Evolutionary conservation across 345 rosid genomes (phyloP).

Genomic region (Salix koriyanagi): DNA sequence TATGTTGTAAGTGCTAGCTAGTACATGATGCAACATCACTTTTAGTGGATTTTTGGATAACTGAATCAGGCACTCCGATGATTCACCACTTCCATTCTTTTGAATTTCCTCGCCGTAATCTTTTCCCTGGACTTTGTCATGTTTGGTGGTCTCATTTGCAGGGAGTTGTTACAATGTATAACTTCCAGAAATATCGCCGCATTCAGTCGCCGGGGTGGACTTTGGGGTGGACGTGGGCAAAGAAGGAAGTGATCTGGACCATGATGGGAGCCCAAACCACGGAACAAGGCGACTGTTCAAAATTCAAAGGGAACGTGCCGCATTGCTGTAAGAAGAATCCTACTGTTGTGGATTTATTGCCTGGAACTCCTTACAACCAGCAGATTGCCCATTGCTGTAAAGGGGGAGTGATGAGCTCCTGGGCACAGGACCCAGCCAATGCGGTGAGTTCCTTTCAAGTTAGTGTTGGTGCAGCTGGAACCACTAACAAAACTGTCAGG

Average conservation of each 20-base stretch:
- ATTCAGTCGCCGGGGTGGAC: slow-evolving; percentile 34
- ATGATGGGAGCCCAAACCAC: slow-evolving; percentile 31
- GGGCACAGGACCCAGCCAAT: slow-evolving; percentile 23
- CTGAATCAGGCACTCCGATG: neutral
- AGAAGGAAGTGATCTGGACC: slow-evolving; percentile 33
- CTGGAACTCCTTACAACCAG: slow-evolving; percentile 35
- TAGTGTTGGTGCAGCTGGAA: slow-evolving; percentile 33
- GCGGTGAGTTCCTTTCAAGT: slow-evolving; percentile 28
- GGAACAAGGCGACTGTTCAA: slow-evolving; percentile 32
- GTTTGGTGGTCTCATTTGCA: neutral
- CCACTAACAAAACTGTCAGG: slow-evolving; percentile 29
- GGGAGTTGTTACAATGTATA: slow-evolving; percentile 31
- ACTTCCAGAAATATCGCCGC: slow-evolving; percentile 34
- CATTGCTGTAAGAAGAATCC: slow-evolving; percentile 33
- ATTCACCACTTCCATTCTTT: neutral
- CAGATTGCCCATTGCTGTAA: slow-evolving; percentile 36
- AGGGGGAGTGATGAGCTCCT: slow-evolving; percentile 27
- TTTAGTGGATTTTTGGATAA: neutral
- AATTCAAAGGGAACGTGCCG: slow-evolving; percentile 25
- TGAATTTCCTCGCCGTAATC: neutral
- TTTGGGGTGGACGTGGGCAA: slow-evolving; percentile 31
- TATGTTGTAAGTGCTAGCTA: slow-evolving; percentile 23
- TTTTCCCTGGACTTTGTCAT: neutral
- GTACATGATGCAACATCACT: neutral
- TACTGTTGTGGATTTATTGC: slow-evolving; percentile 28